Percentiles rank a stretch among this genome's conserved stretches.
These are phyloP conservation scores for Eutypa lata DNA, from an alignment of 2,329 filamentous ascomycete genomes.

Conservation along the genomic window DNA sequence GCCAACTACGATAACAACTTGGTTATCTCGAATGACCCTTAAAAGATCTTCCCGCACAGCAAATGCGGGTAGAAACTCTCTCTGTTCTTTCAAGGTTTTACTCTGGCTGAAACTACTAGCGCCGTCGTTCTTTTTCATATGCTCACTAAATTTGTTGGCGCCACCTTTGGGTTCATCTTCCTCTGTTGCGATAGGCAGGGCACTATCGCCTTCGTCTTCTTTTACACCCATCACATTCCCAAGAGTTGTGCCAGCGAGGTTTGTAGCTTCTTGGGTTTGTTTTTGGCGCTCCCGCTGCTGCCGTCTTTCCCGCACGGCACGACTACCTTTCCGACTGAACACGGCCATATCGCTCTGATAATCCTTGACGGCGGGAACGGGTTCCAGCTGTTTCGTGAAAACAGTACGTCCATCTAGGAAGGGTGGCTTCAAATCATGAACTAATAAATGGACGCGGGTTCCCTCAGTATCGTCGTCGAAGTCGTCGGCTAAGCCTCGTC, in stretches of 20 bases:
- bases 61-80: constrained; percentile 92
- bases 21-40: constrained; percentile 90
- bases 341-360: constrained; percentile 98
- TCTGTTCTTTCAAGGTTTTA: constrained; percentile 85
- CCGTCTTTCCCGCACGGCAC: constrained; percentile 84
- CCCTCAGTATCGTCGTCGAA: constrained; percentile 90
- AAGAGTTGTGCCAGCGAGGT: constrained; percentile 83
- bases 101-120: constrained; percentile 91
- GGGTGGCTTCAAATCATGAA: constrained; percentile 90
- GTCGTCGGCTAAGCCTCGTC: constrained; percentile 75
- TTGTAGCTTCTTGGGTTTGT: constrained; percentile 93
- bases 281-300: constrained; percentile 91
- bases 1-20: constrained; percentile 93
- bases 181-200: constrained; percentile 71
- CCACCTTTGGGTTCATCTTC: constrained; percentile 60
- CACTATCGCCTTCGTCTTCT: constrained; percentile 89
- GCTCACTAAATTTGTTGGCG: constrained; percentile 80
- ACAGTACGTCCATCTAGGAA: constrained; percentile 93
- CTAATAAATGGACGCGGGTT: constrained; percentile 82
- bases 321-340: constrained; percentile 92
- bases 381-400: constrained; percentile 96
- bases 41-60: constrained; percentile 91
- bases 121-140: constrained; percentile 82
- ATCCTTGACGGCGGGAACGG: constrained; percentile 87
- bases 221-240: constrained; percentile 96